phyloP scores from a whole-genome alignment of 1,284 basidiomycete species.

The Ustilago lituana region DNA sequence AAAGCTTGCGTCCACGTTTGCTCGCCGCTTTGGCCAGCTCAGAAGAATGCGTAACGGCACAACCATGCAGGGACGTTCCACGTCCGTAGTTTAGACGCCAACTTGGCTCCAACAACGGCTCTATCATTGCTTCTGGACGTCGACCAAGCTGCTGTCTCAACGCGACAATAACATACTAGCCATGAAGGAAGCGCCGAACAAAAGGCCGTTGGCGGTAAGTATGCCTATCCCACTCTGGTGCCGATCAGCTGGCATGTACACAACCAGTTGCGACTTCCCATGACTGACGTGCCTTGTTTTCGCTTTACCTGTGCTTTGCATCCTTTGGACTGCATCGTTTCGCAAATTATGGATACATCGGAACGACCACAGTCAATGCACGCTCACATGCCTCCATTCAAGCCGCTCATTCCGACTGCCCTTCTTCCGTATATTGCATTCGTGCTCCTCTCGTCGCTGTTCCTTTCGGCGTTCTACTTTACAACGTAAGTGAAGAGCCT shows the following conservation, averaged over 20 bases:
- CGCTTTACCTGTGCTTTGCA: background rate
- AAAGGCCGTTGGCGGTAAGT: constrained; percentile 36
- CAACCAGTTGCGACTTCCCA: too few species aligned
- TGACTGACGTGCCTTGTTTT: background rate
- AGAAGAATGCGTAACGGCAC: constrained; percentile 1
- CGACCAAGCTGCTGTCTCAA: background rate
- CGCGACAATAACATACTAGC: background rate
- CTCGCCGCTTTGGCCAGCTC: constrained; percentile 35
- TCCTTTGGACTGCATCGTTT: background rate
- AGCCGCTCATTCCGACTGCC: constrained; percentile 43
- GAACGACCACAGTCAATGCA: constrained; percentile 33
- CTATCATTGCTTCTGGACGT: background rate
- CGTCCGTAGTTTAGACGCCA: too few species aligned
- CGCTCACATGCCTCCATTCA: constrained; percentile 23
- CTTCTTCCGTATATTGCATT: constrained; percentile 53
- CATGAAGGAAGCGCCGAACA: constrained; percentile 10
- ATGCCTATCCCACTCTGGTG: background rate
- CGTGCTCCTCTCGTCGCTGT: constrained; percentile 45
- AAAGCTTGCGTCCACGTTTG: constrained; percentile 22
- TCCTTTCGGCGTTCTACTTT: constrained; percentile 58
- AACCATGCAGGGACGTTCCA: too few species aligned
- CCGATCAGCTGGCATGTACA: too few species aligned
- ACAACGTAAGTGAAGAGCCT: constrained; percentile 62
- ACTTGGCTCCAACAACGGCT: too few species aligned
- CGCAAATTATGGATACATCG: background rate